Conservation (phyloP, 176 grass and related monocot species). For the Phoenix dactylifera region DNA sequence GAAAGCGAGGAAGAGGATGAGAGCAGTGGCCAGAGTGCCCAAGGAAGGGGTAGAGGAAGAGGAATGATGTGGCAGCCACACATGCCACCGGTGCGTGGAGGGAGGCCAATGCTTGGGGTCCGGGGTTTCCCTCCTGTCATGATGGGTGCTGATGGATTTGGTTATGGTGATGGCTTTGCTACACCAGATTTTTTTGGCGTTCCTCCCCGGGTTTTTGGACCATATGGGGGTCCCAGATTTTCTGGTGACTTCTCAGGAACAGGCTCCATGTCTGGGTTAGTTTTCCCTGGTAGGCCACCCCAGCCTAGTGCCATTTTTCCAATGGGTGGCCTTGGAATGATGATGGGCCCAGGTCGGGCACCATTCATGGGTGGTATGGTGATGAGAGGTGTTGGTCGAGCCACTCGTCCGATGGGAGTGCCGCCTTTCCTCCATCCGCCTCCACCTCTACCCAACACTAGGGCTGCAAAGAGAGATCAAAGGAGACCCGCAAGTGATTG, state of each 20-base stretch:
- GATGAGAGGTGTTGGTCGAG: slow-evolving; percentile 50
- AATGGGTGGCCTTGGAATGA: slow-evolving; percentile 58
- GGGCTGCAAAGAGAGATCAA: slow-evolving; percentile 49
- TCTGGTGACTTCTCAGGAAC: slow-evolving; percentile 51
- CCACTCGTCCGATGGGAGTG: slow-evolving; percentile 76
- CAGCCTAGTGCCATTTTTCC: slow-evolving; percentile 54
- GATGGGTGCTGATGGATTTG: slow-evolving; percentile 72
- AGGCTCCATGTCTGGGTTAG: slow-evolving; percentile 58
- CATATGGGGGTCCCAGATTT: slow-evolving; percentile 72
- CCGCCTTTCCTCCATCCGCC: slow-evolving; percentile 48
- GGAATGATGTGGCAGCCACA: slow-evolving; percentile 84
- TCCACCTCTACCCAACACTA: slow-evolving; percentile 14
- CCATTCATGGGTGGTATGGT: slow-evolving; percentile 75
- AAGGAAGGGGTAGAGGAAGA: slow-evolving; percentile 59
- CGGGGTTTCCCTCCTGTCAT: slow-evolving; percentile 77
- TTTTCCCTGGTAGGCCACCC: slow-evolving; percentile 59
- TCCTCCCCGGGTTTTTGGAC: slow-evolving; percentile 54
- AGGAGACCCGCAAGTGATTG: slow-evolving; percentile 44
- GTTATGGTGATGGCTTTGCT: slow-evolving; percentile 53
- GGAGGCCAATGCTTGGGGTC: slow-evolving; percentile 47
- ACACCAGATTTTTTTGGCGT: slow-evolving; percentile 70
- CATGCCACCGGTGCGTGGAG: slow-evolving; percentile 48
- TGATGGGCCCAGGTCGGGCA: slow-evolving; percentile 66
- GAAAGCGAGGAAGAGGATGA: slow-evolving; percentile 91
- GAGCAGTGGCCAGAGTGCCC: slow-evolving; percentile 42